Percentiles rank a stretch among this genome's conserved stretches.
Evolutionary conservation across 2,329 filamentous ascomycete species (phyloP).

Genomic region (Colletotrichum simmondsii): DNA sequence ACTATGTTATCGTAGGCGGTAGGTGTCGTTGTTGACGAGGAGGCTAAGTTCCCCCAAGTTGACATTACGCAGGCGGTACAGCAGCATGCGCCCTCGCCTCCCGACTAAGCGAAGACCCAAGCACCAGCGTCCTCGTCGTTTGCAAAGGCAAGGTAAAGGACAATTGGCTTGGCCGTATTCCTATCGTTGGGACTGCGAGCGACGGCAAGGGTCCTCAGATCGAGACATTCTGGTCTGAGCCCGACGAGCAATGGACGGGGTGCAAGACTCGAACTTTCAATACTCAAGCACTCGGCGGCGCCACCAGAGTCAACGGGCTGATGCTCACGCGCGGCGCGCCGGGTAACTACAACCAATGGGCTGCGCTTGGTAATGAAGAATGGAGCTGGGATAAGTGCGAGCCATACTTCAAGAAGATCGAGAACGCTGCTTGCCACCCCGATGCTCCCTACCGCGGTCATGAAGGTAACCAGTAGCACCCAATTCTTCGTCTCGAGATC

Average conservation of each 20-base stretch:
- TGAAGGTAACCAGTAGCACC: constrained; percentile 31
- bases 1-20: constrained; percentile 58
- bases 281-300: constrained; percentile 45
- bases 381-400: constrained; percentile 47
- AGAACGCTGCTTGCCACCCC: constrained; percentile 37
- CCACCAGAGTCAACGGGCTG: constrained; percentile 45
- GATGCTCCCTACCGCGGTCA: constrained; percentile 39
- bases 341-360: constrained; percentile 44
- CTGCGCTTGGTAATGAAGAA: constrained; percentile 42
- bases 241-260: constrained; percentile 37
- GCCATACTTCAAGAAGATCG: constrained; percentile 44
- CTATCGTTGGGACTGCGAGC: constrained; percentile 43
- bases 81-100: constrained; percentile 59
- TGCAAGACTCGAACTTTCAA: constrained; percentile 37
- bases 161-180: constrained; percentile 42
- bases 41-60: neutral
- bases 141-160: constrained; percentile 47
- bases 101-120: constrained; percentile 51
- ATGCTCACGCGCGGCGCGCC: constrained; percentile 44
- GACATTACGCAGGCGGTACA: constrained; percentile 49
- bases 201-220: constrained; percentile 37
- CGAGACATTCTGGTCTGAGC: constrained; percentile 41
- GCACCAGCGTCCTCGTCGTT: constrained; percentile 50
- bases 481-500: no score
- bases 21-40: neutral